Conservation (phyloP, 768 basidiomycete species). For the Pholiota microspora region DNA sequence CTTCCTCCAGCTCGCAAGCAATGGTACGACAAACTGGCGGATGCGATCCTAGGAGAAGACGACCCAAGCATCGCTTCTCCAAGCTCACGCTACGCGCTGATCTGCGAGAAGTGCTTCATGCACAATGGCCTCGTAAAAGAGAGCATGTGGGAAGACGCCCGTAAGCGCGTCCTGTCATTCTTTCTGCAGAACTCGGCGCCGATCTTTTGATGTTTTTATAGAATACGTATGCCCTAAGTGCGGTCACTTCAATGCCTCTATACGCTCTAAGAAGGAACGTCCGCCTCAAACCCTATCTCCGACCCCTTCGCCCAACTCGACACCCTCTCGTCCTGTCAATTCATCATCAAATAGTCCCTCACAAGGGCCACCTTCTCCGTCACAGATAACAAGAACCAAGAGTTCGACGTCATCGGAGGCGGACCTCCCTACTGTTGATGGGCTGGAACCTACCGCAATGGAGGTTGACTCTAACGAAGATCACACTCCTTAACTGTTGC, state of each 20-base stretch:
- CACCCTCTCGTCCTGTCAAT: constrained; percentile 13
- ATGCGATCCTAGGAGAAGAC: constrained; percentile 82
- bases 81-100: constrained; percentile 72
- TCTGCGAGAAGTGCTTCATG: constrained; percentile 83
- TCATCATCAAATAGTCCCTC: constrained; percentile 9
- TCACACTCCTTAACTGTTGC: constrained; percentile 3
- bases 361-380: constrained; percentile 7
- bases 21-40: constrained; percentile 88
- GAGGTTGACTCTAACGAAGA: constrained; percentile 24
- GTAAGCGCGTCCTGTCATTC: constrained; percentile 48
- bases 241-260: constrained; percentile 71
- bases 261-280: constrained; percentile 32
- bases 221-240: constrained; percentile 89
- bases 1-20: constrained; percentile 58
- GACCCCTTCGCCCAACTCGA: constrained; percentile 12
- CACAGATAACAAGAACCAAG: constrained; percentile 2
- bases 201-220: constrained; percentile 26
- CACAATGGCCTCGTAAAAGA: constrained; percentile 91
- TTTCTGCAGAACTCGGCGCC: neutral
- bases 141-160: constrained; percentile 75
- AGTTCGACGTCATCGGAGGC: constrained; percentile 6
- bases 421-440: constrained; percentile 23
- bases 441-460: constrained; percentile 26
- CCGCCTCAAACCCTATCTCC: constrained; percentile 16
- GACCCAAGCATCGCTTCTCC: constrained; percentile 43